These are phyloP conservation scores for Brettanomyces sp. DNA, from an alignment of 805 yeast genomes.

Conservation along the genomic window DNA sequence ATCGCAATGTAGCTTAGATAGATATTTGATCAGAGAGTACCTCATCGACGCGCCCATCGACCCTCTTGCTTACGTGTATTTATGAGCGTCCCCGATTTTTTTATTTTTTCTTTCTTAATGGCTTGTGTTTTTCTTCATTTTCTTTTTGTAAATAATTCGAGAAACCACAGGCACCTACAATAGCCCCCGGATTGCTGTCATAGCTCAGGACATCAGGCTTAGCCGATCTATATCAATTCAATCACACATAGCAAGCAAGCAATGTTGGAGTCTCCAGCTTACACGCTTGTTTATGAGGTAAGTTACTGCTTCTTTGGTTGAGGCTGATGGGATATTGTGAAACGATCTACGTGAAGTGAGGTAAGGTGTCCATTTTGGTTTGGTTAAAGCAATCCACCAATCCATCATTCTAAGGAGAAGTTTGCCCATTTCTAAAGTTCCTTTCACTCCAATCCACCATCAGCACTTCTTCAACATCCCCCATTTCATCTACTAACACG, in stretches of 20 bases:
- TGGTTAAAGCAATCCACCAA: too few relatives aligned
- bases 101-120: not conserved
- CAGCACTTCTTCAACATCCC: too few relatives aligned
- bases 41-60: not conserved
- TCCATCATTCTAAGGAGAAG: too few relatives aligned
- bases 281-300: conserved; percentile 68
- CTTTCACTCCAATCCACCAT: too few relatives aligned
- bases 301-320: conserved; percentile 4
- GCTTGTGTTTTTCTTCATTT: not conserved
- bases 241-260: not conserved
- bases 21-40: too few relatives aligned
- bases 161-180: too few relatives aligned
- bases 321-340: not conserved
- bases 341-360: too few relatives aligned
- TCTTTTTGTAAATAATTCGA: not conserved
- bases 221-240: too few relatives aligned
- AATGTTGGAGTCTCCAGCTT: conserved; percentile 37
- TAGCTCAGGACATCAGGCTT: not conserved
- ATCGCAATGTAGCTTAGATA: too few relatives aligned
- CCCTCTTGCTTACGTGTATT: not conserved
- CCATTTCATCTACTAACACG: not conserved
- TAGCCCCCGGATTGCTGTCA: not conserved
- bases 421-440: too few relatives aligned
- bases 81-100: not conserved
- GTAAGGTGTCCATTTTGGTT: too few relatives aligned